These are phyloP conservation scores for Botrytis hyacinthi DNA, from an alignment of 2,329 filamentous ascomycete species.

Conservation along the genomic window DNA sequence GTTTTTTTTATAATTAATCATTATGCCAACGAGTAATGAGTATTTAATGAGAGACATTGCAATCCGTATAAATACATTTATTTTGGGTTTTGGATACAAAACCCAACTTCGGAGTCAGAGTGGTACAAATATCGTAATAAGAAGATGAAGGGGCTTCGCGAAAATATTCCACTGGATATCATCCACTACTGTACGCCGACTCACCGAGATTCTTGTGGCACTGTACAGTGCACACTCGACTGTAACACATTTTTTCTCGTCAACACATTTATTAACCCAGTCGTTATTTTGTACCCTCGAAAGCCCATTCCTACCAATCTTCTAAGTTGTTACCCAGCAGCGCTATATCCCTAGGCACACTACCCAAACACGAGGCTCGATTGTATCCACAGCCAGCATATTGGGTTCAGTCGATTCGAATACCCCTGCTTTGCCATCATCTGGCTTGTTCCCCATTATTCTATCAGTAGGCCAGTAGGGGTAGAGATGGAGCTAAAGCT, in stretches of 20 bases:
- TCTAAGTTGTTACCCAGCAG: neutral
- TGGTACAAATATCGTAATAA: conserved; percentile 6
- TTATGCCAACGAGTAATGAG: conserved; percentile 2
- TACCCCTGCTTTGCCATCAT: conserved; percentile 27
- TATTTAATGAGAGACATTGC: neutral
- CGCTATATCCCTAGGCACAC: conserved; percentile 29
- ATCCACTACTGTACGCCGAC: neutral
- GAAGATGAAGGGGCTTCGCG: conserved; percentile 11
- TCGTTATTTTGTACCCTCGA: neutral
- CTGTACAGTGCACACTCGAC: neutral
- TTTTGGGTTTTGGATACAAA: neutral
- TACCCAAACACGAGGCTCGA: conserved; percentile 24
- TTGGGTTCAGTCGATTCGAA: conserved; percentile 32
- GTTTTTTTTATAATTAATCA: neutral
- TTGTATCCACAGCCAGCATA: conserved; percentile 29
- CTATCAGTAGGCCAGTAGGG: conserved; percentile 14
- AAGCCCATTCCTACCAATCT: neutral
- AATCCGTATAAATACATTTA: neutral
- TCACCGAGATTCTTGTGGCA: conserved; percentile 4
- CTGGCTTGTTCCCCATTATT: conserved; percentile 29
- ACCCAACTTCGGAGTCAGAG: neutral
- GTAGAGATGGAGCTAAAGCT: conserved; percentile 29
- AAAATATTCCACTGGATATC: neutral
- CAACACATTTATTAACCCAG: neutral
- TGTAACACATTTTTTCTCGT: neutral